Evolutionary conservation across 805 yeast species (phyloP).

Genomic region (Yamadazyma tumulicola): DNA sequence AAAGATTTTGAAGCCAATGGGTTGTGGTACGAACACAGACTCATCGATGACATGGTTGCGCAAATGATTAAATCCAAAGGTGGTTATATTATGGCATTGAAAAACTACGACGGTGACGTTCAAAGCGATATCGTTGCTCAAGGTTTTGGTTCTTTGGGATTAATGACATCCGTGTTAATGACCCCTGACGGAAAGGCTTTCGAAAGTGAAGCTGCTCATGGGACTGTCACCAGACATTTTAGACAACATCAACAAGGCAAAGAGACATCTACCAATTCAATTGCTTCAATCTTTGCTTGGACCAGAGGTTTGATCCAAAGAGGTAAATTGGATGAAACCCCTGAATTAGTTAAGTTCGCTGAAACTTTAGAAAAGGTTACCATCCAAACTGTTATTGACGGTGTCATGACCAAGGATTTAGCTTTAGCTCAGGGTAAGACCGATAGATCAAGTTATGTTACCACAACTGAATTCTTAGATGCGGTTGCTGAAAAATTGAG

Average conservation of each 20-base stretch:
- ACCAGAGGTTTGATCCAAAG: constrained; percentile 79
- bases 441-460: constrained; percentile 60
- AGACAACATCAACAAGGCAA: constrained; percentile 80
- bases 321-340: constrained; percentile 71
- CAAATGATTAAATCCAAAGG: constrained; percentile 85
- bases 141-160: constrained; percentile 80
- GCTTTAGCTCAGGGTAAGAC: constrained; percentile 68
- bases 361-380: constrained; percentile 63
- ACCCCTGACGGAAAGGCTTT: constrained; percentile 86
- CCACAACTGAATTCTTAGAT: constrained; percentile 72
- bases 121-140: constrained; percentile 84
- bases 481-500: constrained; percentile 66
- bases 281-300: constrained; percentile 86
- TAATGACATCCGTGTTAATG: constrained; percentile 80
- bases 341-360: constrained; percentile 67
- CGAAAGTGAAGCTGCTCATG: constrained; percentile 85
- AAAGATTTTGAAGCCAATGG: constrained; percentile 55
- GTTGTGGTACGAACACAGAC: constrained; percentile 73
- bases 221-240: constrained; percentile 83
- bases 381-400: constrained; percentile 71
- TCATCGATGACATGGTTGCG: constrained; percentile 86
- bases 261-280: constrained; percentile 80
- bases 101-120: constrained; percentile 85
- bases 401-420: constrained; percentile 79
- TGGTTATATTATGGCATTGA: constrained; percentile 76